Conservation (phyloP, 2,329 filamentous ascomycete genomes). For the Xylariaceae sp. region DNA sequence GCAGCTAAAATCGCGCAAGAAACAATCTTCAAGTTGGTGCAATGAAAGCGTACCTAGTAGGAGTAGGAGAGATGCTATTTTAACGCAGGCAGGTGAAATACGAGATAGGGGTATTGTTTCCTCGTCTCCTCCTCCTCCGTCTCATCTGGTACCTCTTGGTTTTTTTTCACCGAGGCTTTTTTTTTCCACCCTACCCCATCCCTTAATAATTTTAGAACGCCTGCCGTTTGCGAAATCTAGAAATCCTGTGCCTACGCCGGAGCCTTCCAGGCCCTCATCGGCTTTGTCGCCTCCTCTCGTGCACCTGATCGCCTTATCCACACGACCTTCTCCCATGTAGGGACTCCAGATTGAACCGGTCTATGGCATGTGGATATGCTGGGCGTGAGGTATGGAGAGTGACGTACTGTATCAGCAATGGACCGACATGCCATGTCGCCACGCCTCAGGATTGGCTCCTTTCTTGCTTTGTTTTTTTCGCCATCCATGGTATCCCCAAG, state of each 20-base stretch:
- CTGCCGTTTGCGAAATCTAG: neutral
- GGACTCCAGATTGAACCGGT: conserved; percentile 9
- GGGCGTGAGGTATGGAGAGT: conserved; percentile 4
- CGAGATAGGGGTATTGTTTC: neutral
- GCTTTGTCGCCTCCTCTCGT: neutral
- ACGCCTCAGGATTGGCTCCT: conserved; percentile 2
- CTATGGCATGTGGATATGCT: conserved; percentile 1
- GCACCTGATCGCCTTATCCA: neutral
- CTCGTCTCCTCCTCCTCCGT: neutral
- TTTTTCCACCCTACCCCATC: neutral
- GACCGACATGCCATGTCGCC: conserved; percentile 3
- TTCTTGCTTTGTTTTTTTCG: neutral
- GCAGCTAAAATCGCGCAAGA: neutral
- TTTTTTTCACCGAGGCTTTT: neutral
- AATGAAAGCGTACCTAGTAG: neutral
- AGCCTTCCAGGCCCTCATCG: neutral
- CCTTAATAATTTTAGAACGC: neutral
- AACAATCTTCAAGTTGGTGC: neutral
- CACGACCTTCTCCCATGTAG: neutral
- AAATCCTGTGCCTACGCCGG: neutral
- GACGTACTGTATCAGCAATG: conserved; percentile 7
- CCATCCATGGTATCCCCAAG: conserved; percentile 6
- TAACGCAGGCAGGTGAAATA: neutral
- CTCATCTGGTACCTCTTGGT: neutral
- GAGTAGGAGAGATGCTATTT: neutral